These are phyloP conservation scores for Fusarium nematophilum DNA, from an alignment of 2,329 filamentous ascomycete genomes.

Conservation along the genomic window DNA sequence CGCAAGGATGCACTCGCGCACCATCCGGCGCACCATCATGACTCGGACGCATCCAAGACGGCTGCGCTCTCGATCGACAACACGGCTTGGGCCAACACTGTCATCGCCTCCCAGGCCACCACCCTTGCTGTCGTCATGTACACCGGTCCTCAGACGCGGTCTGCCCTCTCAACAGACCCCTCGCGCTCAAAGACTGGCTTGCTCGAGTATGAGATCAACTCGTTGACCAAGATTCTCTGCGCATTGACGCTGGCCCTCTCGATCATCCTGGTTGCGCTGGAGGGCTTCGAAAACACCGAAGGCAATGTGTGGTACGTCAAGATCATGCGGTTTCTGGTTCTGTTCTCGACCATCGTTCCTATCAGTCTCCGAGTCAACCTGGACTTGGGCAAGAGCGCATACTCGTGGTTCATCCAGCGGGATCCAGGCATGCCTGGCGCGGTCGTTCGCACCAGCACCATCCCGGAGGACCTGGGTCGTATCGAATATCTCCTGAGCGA, in stretches of 20 bases:
- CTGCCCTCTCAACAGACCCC: constrained; percentile 90
- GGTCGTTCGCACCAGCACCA: constrained; percentile 95
- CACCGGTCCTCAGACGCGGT: constrained; percentile 92
- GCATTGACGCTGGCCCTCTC: constrained; percentile 88
- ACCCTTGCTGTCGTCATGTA: constrained; percentile 93
- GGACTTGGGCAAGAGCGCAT: constrained; percentile 96
- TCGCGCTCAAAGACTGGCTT: constrained; percentile 95
- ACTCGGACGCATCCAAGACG: constrained; percentile 61
- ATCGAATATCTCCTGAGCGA: constrained; percentile 97
- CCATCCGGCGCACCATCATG: constrained; percentile 47
- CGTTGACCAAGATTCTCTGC: constrained; percentile 94
- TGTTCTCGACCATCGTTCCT: constrained; percentile 99
- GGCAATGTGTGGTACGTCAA: constrained; percentile 90
- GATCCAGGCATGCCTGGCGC: constrained; percentile 91
- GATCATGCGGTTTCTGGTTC: constrained; percentile 96
- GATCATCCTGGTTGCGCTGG: constrained; percentile 85
- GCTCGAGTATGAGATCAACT: constrained; percentile 96
- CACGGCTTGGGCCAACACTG: constrained; percentile 98
- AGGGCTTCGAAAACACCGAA: constrained; percentile 78
- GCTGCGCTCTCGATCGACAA: constrained; percentile 92
- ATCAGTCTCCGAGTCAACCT: constrained; percentile 97
- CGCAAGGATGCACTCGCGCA: constrained; percentile 60
- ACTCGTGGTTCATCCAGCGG: constrained; percentile 93
- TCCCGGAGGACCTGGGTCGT: constrained; percentile 93
- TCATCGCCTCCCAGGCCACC: constrained; percentile 91